A percentile compares a stretch with the other conserved stretches of the same genome.
phyloP scores from a whole-genome alignment of 2,329 filamentous ascomycete species.

The Sordariomycetes sp. region DNA sequence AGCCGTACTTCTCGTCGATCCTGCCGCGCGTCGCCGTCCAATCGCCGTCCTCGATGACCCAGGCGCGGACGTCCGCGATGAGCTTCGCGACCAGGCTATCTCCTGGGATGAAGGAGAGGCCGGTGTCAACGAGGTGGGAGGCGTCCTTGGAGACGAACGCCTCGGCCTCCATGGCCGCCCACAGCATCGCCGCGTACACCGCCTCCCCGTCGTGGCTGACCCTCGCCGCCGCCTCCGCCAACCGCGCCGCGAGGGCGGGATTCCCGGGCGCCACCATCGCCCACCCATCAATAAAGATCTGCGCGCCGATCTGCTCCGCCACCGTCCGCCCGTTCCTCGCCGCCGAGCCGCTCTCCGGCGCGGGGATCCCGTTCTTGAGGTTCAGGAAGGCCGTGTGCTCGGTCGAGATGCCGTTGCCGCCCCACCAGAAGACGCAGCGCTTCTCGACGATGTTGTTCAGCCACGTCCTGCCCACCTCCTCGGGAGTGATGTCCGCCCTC shows the following conservation, averaged over 20 bases:
- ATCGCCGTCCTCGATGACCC: neutral
- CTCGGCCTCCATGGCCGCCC: neutral
- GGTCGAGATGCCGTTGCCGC: neutral
- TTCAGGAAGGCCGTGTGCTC: neutral
- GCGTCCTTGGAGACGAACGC: neutral
- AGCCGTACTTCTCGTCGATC: neutral
- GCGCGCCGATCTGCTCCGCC: neutral
- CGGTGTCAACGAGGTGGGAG: neutral
- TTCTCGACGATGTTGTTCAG: neutral
- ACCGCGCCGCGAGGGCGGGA: neutral
- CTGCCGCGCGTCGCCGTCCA: neutral
- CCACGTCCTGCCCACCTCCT: neutral
- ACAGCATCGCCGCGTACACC: neutral
- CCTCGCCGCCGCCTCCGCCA: neutral
- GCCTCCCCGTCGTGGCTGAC: neutral
- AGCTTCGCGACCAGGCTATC: neutral
- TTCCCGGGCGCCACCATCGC: neutral
- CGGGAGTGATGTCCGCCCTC: neutral
- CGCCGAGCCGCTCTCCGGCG: neutral
- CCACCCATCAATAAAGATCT: neutral
- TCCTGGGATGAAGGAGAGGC: neutral
- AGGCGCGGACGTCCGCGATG: neutral
- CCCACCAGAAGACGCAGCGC: neutral
- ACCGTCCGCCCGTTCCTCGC: neutral
- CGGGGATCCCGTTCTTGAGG: neutral